phyloP scores from a whole-genome alignment of 768 basidiomycete genomes.

The Xerocomus potaroensis region DNA sequence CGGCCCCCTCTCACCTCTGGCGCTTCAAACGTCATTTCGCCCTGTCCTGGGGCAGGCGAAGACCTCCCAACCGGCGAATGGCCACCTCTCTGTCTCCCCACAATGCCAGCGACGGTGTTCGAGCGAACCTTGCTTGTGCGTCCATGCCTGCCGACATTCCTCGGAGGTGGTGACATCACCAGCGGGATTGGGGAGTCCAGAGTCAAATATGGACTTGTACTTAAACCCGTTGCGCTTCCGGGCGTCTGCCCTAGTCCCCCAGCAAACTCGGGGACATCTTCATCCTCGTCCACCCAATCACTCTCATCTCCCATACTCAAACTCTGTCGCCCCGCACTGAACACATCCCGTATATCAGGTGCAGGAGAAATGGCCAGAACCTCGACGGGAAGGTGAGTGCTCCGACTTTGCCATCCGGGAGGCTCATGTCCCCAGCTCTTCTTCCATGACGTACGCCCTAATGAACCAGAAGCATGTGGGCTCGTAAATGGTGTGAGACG shows the following conservation, averaged over 20 bases:
- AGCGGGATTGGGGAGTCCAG: slow-evolving; percentile 42
- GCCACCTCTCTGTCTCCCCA: slow-evolving; percentile 42
- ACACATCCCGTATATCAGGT: slow-evolving; percentile 66
- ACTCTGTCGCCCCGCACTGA: slow-evolving; percentile 57
- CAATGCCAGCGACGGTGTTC: slow-evolving; percentile 22
- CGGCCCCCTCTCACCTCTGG: slow-evolving; percentile 52
- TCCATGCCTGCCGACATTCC: slow-evolving; percentile 41
- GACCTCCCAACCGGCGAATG: slow-evolving; percentile 58
- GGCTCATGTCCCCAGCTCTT: slow-evolving; percentile 87
- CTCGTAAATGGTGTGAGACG: slow-evolving; percentile 68
- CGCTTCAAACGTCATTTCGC: slow-evolving; percentile 45
- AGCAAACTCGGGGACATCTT: slow-evolving; percentile 65
- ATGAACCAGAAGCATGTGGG: slow-evolving; percentile 42
- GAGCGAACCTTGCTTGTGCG: slow-evolving; percentile 31
- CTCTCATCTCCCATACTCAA: slow-evolving; percentile 67
- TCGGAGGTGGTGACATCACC: slow-evolving; percentile 43
- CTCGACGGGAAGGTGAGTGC: slow-evolving; percentile 67
- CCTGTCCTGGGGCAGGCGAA: slow-evolving; percentile 50
- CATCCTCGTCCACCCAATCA: slow-evolving; percentile 88
- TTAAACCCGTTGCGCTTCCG: slow-evolving; percentile 23
- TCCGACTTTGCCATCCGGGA: slow-evolving; percentile 74
- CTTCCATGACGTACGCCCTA: slow-evolving; percentile 80
- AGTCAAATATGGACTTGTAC: slow-evolving; percentile 20
- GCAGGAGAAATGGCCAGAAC: slow-evolving; percentile 66
- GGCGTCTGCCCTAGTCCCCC: slow-evolving; percentile 70